A percentile compares a stretch with the other conserved stretches of the same genome.
Evolutionary conservation across 805 yeast species (phyloP).

Genomic region (Trichomonascus vanleenenianus): DNA sequence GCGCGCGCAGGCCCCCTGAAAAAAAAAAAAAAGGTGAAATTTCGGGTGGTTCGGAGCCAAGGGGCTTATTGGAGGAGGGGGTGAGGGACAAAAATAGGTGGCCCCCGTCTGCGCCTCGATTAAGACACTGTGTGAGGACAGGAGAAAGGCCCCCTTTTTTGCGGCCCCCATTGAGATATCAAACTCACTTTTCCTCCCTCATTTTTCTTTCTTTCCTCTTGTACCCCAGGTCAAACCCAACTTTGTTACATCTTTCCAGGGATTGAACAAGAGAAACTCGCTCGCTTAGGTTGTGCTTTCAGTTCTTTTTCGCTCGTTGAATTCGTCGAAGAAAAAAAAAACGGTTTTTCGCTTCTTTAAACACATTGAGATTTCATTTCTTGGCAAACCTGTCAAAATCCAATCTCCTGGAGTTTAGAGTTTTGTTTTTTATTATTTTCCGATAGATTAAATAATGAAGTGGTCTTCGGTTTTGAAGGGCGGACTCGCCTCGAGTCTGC

Average conservation of each 20-base stretch:
- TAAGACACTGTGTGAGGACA: too few species aligned
- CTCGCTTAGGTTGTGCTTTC: neutral
- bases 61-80: too few species aligned
- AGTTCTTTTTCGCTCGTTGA: neutral
- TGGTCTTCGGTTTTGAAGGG: constrained; percentile 7
- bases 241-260: neutral
- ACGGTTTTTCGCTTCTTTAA: neutral
- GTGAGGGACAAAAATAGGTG: too few species aligned
- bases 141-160: neutral
- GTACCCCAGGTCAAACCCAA: neutral
- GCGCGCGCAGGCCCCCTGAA: too few species aligned
- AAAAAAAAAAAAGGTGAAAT: too few species aligned
- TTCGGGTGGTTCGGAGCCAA: too few species aligned
- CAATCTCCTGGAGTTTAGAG: too few species aligned
- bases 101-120: too few species aligned
- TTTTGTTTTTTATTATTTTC: too few species aligned
- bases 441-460: constrained; percentile 19
- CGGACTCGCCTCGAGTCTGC: neutral
- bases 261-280: neutral
- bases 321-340: neutral
- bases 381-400: too few species aligned
- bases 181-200: neutral
- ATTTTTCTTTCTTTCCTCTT: constrained; percentile 1
- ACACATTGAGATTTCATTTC: neutral
- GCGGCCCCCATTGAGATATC: neutral